Evolutionary conservation across 345 rosid species (phyloP), one percentile per base, ranked within the genome.

Genomic region (Acer saccharum): DNA sequence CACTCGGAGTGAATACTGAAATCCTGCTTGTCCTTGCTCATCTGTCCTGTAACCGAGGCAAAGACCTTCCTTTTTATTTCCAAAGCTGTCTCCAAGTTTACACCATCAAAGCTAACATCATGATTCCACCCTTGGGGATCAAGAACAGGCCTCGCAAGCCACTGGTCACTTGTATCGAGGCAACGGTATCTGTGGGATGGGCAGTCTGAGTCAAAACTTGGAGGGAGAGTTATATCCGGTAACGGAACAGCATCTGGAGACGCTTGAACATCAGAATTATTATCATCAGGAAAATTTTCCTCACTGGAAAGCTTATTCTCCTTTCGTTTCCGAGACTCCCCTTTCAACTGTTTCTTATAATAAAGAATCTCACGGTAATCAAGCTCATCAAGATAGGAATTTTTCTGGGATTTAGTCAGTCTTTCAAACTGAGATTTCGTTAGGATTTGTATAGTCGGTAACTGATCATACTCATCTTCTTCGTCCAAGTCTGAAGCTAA

Each of bases 61-160:
- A 78, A 78, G 14, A 89, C 69, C 77, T 91, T 86, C 79, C 48
- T 83, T 68, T 83, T 84, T 12, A 87, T 39, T 79, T 88, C 93
- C 54, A 82, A 60, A 79, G 92, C 88, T 57, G 94, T 86, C 84
- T 96, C 97, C 79, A 92, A 82, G 82, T 85, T 94, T 79, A 96
- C 81, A 46, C 97, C 98, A 79, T 96, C 97, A 72, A 93, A 96
- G 16, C 99, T 94, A 16, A 94, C 93, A 81, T 94, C 99, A 50
- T 87, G 92, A 87, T 96, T 98, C 99, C 98, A 94, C 18, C 99
- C 98, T 61, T 91, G 94, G 71, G 95, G 92, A 81, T 96, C 95
- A 76, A 89, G 90, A 79, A 96, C 97, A 71, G 98, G 98, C 85
- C 97, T 88, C 62, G 72, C 85, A 74, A 89, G 81, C 89, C 89